Evolutionary conservation across 495 filamentous ascomycete genomes (phyloP), one percentile per base, ranked within the genome.

Genomic region (Aspergillus coremiiformis): DNA sequence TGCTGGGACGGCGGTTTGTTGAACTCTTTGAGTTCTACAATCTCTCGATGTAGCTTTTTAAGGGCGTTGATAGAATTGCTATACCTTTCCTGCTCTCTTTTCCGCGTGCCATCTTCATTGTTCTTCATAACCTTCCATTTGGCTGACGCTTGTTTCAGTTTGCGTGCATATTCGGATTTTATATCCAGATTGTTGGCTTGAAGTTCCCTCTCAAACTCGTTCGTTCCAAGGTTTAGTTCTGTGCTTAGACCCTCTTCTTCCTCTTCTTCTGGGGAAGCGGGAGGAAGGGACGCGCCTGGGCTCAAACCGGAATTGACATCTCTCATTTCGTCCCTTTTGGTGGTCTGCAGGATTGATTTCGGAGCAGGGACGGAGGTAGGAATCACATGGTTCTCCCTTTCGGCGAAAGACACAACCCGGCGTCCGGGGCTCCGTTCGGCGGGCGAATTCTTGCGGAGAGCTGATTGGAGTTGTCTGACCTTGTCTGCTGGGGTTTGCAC

Each of bases 381-480:
- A 41, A 41, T 41, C 15, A 12, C 17, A 20, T 15, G 37, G 17
- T 41, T 6, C 21, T 41, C 37, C 21, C 19, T 17, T 20, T 41
- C 37, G 17, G 19, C 37, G 37, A 68, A 66, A 12, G 67, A 70
- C 20, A 68, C 63, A 5, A 65, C 66, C 10, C 59, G 59, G 10
- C 65, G 53, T 49, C 56, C 51, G 4, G 47, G 23, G 5, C 26
- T 32, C 24, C 44, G 47, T 27, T 59, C 56, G 26, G 44, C 26
- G 9, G 57, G 44, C 1, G 58, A 48, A 22, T 54, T 53, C 49
- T 68, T 59, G 27, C 66, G 61, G 39, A 70, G 49, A 6, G 62
- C 64, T 5, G 61, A 63, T 5, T 54, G 55, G 7, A 59, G 27
- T 20, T 44, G 46, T 22, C 61, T 65, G 1, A 41, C 55, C 19